Evolutionary conservation across 148 eudicot species (phyloP).

Genomic region (Persicaria maculosa): DNA sequence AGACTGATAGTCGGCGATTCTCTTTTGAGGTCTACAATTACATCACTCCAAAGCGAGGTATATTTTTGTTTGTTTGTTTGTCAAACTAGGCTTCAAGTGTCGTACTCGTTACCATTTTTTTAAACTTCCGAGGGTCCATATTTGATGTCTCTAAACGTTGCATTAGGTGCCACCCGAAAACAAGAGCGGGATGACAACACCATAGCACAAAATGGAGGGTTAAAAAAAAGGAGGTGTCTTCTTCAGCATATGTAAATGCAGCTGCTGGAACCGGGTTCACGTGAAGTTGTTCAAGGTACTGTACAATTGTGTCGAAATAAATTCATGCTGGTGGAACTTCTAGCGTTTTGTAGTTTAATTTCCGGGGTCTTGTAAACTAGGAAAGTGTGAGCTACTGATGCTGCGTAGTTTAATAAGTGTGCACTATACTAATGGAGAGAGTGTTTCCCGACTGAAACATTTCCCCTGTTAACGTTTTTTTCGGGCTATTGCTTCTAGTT

Average conservation of each 20-base stretch:
- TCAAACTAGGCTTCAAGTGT: no score
- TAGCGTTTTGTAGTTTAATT: no score
- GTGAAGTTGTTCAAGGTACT: not conserved
- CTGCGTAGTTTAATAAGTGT: not conserved
- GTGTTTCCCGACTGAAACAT: no score
- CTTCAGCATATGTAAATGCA: not conserved
- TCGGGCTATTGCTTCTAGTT: no score
- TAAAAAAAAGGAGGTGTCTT: not conserved
- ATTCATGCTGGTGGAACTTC: not conserved
- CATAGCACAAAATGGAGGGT: not conserved
- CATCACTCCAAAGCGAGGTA: constrained; percentile 17
- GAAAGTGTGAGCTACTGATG: not conserved
- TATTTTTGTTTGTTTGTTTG: not conserved
- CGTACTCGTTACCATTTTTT: no score
- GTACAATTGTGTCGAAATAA: constrained; percentile 9
- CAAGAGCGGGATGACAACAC: not conserved
- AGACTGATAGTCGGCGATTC: constrained; percentile 34
- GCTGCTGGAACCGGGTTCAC: not conserved
- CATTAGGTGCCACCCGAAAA: not conserved
- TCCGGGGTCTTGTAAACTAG: not conserved
- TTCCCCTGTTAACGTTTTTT: no score
- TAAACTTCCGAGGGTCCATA: no score
- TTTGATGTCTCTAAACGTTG: not conserved
- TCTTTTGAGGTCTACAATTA: constrained; percentile 27
- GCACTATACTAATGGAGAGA: not conserved